Conservation (phyloP, 1,284 basidiomycete species). For the Ustilago cynodontis region DNA sequence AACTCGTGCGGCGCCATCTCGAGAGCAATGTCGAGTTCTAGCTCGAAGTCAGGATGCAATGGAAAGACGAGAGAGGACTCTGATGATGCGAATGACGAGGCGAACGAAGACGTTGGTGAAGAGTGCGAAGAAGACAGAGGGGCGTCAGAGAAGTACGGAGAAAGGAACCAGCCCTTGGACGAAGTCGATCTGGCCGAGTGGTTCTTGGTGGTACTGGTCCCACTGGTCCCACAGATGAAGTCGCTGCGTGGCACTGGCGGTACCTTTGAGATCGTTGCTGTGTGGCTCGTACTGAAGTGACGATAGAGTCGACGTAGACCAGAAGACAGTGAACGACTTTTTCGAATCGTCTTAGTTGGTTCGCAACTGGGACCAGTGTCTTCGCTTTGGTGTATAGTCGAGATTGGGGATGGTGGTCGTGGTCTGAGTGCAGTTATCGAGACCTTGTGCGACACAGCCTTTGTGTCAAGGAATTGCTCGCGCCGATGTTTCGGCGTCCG, state of each 20-base stretch:
- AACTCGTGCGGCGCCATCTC: slow-evolving; percentile 44
- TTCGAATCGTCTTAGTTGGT: neutral
- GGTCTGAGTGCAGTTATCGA: neutral
- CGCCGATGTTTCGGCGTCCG: neutral
- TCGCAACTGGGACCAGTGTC: neutral
- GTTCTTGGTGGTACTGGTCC: neutral
- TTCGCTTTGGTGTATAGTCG: neutral
- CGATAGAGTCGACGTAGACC: slow-evolving; percentile 22
- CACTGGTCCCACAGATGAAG: neutral
- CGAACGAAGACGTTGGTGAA: neutral
- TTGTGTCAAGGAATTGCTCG: neutral
- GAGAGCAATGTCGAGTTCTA: slow-evolving; percentile 46
- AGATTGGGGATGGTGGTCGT: neutral
- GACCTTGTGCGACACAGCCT: slow-evolving; percentile 2
- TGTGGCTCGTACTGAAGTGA: slow-evolving; percentile 2
- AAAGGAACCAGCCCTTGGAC: slow-evolving; percentile 14
- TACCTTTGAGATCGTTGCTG: neutral
- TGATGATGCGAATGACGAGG: slow-evolving; percentile 22
- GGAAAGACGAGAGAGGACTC: slow-evolving; percentile 33
- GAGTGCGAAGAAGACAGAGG: slow-evolving; percentile 12
- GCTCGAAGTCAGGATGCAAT: slow-evolving; percentile 34
- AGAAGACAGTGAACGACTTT: slow-evolving; percentile 19
- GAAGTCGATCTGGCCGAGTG: neutral
- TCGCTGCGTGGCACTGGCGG: slow-evolving; percentile 3
- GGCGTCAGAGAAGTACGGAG: slow-evolving; percentile 14